Conservation (phyloP, 1,139 yeast species). For the Geotrichum europaeum region DNA sequence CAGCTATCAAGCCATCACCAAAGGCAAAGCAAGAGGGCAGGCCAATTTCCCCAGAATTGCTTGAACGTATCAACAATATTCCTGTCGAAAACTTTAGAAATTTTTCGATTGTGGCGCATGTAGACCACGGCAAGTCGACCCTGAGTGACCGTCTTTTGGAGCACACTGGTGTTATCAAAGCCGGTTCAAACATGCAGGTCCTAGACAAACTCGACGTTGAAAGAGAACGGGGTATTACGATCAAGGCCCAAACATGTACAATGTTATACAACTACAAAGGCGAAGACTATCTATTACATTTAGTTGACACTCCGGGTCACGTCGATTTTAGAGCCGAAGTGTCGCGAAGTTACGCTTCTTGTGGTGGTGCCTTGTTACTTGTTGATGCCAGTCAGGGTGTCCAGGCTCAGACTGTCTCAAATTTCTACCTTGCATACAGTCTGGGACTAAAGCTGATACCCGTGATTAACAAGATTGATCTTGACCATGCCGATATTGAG, state of each 20-base stretch:
- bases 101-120: constrained; percentile 94
- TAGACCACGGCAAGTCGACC: constrained; percentile 97
- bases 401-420: constrained; percentile 97
- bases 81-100: constrained; percentile 82
- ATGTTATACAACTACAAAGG: constrained; percentile 76
- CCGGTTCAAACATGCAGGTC: constrained; percentile 72
- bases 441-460: constrained; percentile 80
- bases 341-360: constrained; percentile 86
- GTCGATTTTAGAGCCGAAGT: constrained; percentile 96
- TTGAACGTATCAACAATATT: constrained; percentile 57
- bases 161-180: constrained; percentile 81
- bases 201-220: constrained; percentile 91
- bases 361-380: constrained; percentile 86
- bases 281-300: constrained; percentile 72
- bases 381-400: constrained; percentile 97
- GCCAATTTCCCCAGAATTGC: constrained; percentile 20
- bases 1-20: background rate
- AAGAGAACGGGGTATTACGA: constrained; percentile 91
- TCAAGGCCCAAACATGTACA: constrained; percentile 93
- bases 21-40: constrained; percentile 11
- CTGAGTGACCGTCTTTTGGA: constrained; percentile 82
- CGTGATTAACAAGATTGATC: constrained; percentile 84
- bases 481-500: constrained; percentile 81
- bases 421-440: constrained; percentile 82
- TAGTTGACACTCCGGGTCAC: constrained; percentile 97